Evolutionary conservation across 768 basidiomycete genomes (phyloP), one percentile per base, ranked within the genome.

Genomic region (Russula compacta): DNA sequence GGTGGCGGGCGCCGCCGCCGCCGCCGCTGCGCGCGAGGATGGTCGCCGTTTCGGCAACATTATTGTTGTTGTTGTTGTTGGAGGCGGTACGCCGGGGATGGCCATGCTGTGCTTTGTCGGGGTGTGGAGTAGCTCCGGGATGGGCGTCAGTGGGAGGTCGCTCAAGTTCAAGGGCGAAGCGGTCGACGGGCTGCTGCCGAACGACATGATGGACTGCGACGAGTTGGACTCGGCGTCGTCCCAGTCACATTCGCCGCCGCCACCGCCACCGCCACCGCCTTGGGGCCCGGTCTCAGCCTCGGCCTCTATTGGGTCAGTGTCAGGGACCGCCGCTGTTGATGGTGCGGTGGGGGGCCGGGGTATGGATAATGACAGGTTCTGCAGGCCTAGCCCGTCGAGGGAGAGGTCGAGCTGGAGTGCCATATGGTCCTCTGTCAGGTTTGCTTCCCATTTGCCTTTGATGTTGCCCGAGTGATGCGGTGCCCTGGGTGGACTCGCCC

Each of bases 81-180:
- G n/a, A n/a, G n/a, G n/a, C n/a, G 32, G 17, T 17, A 17, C 15
- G 39, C 15, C 33, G 6, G 17, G 17, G 40, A 29, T n/a, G 11
- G 17, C 15, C 43, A 21, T 61, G 29, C 14, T 49, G 21, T 7
- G 57, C 11, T 36, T 48, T 17, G 61, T 63, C 2, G 61, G 61
- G 2, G 61, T 63, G 33, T 43, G 52, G n/a, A 63, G 52, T 2
- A 63, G 44, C 52, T 63, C 61, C 12, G 61, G 57, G n/a, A 63
- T 63, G 9, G 61, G 61, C 17, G 56, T 58, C 52, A 63, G 46
- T n/a, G 61, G 61, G 57, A 63, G 52, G n/a, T 63, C 61, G 46
- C 56, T 63, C 52, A 63, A 48, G 46, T 52, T 63, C 52, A 63
- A 48, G 2, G 56, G 33, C 8, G 61, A 43, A n/a, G 56, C 56